Evolutionary conservation across 2,329 filamentous ascomycete genomes (phyloP).

Genomic region (Diaporthe ilicicola): DNA sequence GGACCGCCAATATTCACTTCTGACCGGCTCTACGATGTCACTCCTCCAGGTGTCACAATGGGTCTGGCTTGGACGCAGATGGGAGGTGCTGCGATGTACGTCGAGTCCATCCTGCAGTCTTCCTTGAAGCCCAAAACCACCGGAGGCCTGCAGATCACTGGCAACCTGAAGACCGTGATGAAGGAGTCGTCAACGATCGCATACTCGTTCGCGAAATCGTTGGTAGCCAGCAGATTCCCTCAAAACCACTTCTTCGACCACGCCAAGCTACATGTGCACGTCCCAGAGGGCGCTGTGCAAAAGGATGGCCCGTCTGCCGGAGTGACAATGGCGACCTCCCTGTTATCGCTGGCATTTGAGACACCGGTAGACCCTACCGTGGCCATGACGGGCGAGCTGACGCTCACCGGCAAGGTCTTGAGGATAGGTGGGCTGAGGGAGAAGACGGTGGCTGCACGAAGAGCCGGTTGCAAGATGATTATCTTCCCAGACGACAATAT

Average conservation of each 20-base stretch:
- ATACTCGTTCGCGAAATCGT: constrained; percentile 93
- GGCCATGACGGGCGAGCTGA: constrained; percentile 98
- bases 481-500: constrained; percentile 96
- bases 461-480: constrained; percentile 91
- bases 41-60: constrained; percentile 95
- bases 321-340: constrained; percentile 96
- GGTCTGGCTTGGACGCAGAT: constrained; percentile 98
- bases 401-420: constrained; percentile 94
- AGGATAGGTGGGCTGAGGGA: constrained; percentile 93
- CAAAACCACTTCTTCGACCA: constrained; percentile 97
- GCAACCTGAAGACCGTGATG: constrained; percentile 96
- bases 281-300: constrained; percentile 92
- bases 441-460: constrained; percentile 94
- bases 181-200: constrained; percentile 96
- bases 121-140: constrained; percentile 77
- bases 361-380: constrained; percentile 82
- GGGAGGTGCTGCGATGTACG: constrained; percentile 94
- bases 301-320: constrained; percentile 95
- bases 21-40: constrained; percentile 92
- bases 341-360: constrained; percentile 86
- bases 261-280: constrained; percentile 93
- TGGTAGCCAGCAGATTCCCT: constrained; percentile 85
- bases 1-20: constrained; percentile 95
- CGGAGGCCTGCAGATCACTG: constrained; percentile 87
- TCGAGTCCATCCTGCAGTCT: constrained; percentile 93